phyloP scores from a whole-genome alignment of 2,329 filamentous ascomycete genomes.

The Colletotrichum eleusines region DNA sequence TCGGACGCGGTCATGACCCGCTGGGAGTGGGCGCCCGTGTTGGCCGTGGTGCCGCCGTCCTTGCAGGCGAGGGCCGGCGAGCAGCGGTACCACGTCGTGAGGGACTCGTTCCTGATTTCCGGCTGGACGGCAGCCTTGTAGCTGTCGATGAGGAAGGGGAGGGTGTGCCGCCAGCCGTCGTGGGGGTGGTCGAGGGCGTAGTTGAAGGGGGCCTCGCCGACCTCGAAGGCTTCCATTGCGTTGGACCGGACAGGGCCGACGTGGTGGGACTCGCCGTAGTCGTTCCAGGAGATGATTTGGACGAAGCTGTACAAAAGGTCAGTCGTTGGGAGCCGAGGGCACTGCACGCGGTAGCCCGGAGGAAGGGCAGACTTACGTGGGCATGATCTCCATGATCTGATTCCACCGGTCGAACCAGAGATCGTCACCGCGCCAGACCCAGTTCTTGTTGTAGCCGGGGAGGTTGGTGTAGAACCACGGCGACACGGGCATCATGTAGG shows the following conservation, averaged over 20 bases:
- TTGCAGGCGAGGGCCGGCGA: slow-evolving; percentile 46
- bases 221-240: slow-evolving; percentile 47
- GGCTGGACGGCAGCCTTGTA: slow-evolving; percentile 59
- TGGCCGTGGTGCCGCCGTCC: slow-evolving; percentile 49
- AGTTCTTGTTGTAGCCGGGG: slow-evolving; percentile 69
- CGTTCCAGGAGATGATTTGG: slow-evolving; percentile 63
- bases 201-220: slow-evolving; percentile 54
- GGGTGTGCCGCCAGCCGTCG: slow-evolving; percentile 60
- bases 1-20: slow-evolving; percentile 39
- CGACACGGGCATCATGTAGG: slow-evolving; percentile 67
- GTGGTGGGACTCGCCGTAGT: slow-evolving; percentile 68
- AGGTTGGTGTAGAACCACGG: slow-evolving; percentile 73
- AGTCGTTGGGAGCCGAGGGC: background rate
- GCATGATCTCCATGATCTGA: slow-evolving; percentile 62
- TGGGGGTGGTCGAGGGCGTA: slow-evolving; percentile 64
- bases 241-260: slow-evolving; percentile 60
- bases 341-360: too few relatives aligned
- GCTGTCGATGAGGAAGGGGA: slow-evolving; percentile 63
- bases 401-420: slow-evolving; percentile 72
- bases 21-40: slow-evolving; percentile 47
- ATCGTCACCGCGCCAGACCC: slow-evolving; percentile 72
- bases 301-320: slow-evolving; percentile 59
- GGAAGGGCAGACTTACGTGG: slow-evolving; percentile 65
- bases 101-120: slow-evolving; percentile 46
- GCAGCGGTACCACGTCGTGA: slow-evolving; percentile 52